A percentile compares a stretch with the other conserved stretches of the same genome.
phyloP scores from a whole-genome alignment of 179 eudicot genomes.

The Patellifolia procumbens region DNA sequence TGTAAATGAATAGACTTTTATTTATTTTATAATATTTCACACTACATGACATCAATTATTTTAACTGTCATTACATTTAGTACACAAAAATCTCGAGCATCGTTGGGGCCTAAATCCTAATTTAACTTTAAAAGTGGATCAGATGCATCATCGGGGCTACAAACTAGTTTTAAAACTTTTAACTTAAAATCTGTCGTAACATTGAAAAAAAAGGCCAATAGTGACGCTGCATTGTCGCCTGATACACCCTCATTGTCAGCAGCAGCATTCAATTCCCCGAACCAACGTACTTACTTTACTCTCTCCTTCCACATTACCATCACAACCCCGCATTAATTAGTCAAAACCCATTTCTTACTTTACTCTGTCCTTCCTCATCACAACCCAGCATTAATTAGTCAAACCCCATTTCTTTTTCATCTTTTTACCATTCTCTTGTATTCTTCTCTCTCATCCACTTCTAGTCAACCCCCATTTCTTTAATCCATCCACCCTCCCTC shows the following conservation, averaged over 20 bases:
- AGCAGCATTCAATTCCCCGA: conserved; percentile 23
- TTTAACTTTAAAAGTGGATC: too few species aligned
- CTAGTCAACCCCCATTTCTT: conserved; percentile 2
- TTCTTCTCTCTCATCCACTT: background rate
- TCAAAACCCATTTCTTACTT: conserved; percentile 19
- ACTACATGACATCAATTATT: too few species aligned
- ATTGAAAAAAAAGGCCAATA: conserved; percentile 13
- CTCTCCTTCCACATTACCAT: background rate
- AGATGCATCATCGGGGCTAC: too few species aligned
- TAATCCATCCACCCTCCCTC: too few species aligned
- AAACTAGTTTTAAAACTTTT: too few species aligned
- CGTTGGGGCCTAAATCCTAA: too few species aligned
- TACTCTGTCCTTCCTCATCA: background rate
- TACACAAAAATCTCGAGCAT: too few species aligned
- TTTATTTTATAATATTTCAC: too few species aligned
- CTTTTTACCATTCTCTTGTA: background rate
- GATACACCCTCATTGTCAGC: conserved; percentile 31
- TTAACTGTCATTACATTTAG: too few species aligned
- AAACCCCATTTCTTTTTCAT: background rate
- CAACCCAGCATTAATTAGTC: conserved; percentile 5
- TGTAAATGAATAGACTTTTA: too few species aligned
- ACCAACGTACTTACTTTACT: conserved; percentile 20
- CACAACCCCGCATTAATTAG: background rate
- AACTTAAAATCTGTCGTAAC: background rate
- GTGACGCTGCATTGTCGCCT: conserved; percentile 25